Percentiles rank a stretch among this genome's conserved stretches.
These are phyloP conservation scores for Sordariomycetes sp. DNA, from an alignment of 2,329 filamentous ascomycete species.

Conservation along the genomic window DNA sequence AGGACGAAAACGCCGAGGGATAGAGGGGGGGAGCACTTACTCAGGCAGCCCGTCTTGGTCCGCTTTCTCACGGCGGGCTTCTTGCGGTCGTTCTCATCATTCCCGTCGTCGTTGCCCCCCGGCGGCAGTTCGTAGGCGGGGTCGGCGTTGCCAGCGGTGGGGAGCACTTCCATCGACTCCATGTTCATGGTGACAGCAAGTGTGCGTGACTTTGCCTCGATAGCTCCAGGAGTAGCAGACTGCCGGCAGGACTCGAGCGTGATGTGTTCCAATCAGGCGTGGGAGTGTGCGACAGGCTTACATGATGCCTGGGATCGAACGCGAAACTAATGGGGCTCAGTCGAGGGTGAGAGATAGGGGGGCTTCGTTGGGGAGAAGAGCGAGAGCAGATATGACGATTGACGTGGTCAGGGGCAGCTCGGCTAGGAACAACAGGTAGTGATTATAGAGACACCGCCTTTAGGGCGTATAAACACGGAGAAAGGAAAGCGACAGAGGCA, in stretches of 20 bases:
- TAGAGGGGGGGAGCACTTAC: conserved; percentile 37
- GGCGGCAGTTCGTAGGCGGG: not conserved
- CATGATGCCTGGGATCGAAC: not conserved
- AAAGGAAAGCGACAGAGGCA: not conserved
- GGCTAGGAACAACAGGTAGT: not conserved
- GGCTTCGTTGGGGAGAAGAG: not conserved
- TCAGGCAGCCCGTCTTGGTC: conserved; percentile 89
- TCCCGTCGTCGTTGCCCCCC: conserved; percentile 17
- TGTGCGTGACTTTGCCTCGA: not conserved
- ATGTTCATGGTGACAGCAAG: not conserved
- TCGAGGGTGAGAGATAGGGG: not conserved
- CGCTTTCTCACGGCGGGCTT: conserved; percentile 49
- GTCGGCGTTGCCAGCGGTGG: not conserved
- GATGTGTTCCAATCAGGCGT: not conserved
- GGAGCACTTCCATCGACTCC: not conserved
- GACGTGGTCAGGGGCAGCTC: not conserved
- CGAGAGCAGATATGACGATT: not conserved
- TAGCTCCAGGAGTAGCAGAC: not conserved
- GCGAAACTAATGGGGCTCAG: not conserved
- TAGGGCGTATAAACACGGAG: not conserved
- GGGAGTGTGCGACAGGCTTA: not conserved
- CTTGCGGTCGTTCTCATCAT: conserved; percentile 31
- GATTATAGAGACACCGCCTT: not conserved
- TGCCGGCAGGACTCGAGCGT: not conserved
- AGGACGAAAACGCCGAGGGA: not conserved